Base-by-base conservation (phyloP, 139 green algal genomes). In the Chlamydomonas schloesseri region DNA sequence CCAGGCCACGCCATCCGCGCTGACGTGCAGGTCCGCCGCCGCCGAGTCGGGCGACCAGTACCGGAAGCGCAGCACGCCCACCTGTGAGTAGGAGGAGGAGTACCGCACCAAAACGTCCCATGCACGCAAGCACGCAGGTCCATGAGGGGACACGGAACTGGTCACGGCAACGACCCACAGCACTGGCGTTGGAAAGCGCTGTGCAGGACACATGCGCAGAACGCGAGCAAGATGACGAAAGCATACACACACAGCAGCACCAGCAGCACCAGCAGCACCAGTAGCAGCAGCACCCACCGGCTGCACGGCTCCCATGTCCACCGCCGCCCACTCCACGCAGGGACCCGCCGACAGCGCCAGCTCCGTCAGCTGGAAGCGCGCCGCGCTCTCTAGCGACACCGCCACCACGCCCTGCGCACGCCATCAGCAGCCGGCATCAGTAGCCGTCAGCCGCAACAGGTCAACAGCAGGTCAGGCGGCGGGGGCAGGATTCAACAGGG, bases 341-440 rank as follows among this genome's bases (percentile, higher is more conserved):
- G 31, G 46, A 13, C 9, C 47, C 4, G 21, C 17, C 47, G 57
- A 13, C 17, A 85, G 47, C 47, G 46, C 79, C 46, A 85, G 24
- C 79, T 85, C 79, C 6, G 79, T 85, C 31, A 85, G 67, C n/a
- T 9, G 57, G 79, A 85, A 85, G n/a, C 34, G 34, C 29, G 10
- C n/a, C 31, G 36, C 18, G 65, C n/a, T 57, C 79, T 85, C 46
- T 47, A 85, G 65, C n/a, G 57, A 62, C 68, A 85, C 67, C 0
- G 10, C 46, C 18, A 69, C 67, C 65, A 85, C 79, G 67, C 68
- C 31, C 62, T 82, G 57, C 14, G 72, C 24, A 29, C 11, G n/a
- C n/a, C n/a, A 4, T 21, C 18, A 18, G 62, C 62, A 69, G 2
- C 20, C 8, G 57, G 26, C 26, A 33, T 3, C 26, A 33, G 23